Conservation (phyloP, 2,329 filamentous ascomycete species). For the Pyrenophora graminea region DNA sequence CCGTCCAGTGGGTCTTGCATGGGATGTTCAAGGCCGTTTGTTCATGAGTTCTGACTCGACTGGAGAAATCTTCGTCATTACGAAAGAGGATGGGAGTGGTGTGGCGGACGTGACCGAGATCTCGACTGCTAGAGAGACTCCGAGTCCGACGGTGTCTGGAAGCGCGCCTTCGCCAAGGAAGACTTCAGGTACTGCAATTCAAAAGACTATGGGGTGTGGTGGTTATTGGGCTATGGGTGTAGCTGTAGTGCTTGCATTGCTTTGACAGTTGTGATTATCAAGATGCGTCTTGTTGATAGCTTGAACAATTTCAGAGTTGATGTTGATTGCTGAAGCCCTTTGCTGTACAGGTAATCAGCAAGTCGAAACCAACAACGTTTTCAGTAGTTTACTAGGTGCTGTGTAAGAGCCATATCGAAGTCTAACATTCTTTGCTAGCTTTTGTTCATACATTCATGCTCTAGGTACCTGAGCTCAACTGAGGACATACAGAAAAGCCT, state of each 20-base stretch:
- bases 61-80: conserved; percentile 66
- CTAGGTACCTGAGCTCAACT: too few species aligned
- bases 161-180: conserved; percentile 11
- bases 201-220: conserved; percentile 1
- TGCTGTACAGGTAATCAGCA: too few species aligned
- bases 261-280: neutral
- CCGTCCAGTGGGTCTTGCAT: conserved; percentile 64
- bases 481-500: too few species aligned
- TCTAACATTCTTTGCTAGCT: too few species aligned
- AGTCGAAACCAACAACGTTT: too few species aligned
- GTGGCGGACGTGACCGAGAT: conserved; percentile 31
- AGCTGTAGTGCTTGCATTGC: conserved; percentile 9
- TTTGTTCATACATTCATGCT: too few species aligned
- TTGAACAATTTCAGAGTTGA: too few species aligned
- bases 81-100: conserved; percentile 36
- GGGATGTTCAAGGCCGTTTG: conserved; percentile 57
- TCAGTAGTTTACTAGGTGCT: too few species aligned
- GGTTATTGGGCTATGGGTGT: conserved; percentile 14
- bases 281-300: neutral
- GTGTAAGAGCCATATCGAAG: too few species aligned
- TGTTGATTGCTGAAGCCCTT: too few species aligned
- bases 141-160: conserved; percentile 14
- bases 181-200: conserved; percentile 1
- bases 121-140: conserved; percentile 16
- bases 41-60: conserved; percentile 67